Evolutionary conservation across 768 basidiomycete species (phyloP), one percentile per base, ranked within the genome.

Genomic region (Podaxis pistillaris): DNA sequence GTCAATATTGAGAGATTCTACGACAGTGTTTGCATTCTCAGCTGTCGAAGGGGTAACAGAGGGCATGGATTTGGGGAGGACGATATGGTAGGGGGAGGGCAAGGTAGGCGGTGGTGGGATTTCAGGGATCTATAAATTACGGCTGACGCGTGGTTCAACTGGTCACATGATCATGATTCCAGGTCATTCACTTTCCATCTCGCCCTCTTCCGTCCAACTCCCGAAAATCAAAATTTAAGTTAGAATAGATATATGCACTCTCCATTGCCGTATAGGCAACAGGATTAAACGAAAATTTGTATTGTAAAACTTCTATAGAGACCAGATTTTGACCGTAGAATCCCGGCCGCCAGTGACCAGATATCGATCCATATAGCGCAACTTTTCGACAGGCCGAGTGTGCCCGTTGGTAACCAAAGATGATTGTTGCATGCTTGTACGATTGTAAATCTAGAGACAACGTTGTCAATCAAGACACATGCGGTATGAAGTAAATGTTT

Each of bases 281-380:
- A 44, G n/a, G 13, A 50, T 50, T 50, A 50, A 50, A 12, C 49
- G 12, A 28, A 13, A 7, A 2, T 15, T 50, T 56, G 33, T 56
- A 49, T 56, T 40, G 11, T 49, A 56, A 28, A 17, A 24, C 30
- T 19, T 56, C 61, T 81, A 98, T 73, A 98, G 77, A 52, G 94
- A 93, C 96, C 96, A 98, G 66, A 96, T 88, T 78, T 96, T 97
- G 67, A 96, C 83, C 54, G 81, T 79, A 19, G 91, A 80, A 75
- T 98, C 97, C 56, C 90, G 85, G 55, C 89, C 94, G 37, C 97
- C 97, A 8, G 92, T 91, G 30, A 93, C 88, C 51, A 98, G 80
- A 75, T 97, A 99, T 53, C 90, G 87, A 74, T 98, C 97, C 89
- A 97, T 96, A 76, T 96, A 98, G 53, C 97, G 85, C 65, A 98